Evolutionary conservation across 805 yeast genomes (phyloP).

Genomic region (Komagataella kurtzmanii): DNA sequence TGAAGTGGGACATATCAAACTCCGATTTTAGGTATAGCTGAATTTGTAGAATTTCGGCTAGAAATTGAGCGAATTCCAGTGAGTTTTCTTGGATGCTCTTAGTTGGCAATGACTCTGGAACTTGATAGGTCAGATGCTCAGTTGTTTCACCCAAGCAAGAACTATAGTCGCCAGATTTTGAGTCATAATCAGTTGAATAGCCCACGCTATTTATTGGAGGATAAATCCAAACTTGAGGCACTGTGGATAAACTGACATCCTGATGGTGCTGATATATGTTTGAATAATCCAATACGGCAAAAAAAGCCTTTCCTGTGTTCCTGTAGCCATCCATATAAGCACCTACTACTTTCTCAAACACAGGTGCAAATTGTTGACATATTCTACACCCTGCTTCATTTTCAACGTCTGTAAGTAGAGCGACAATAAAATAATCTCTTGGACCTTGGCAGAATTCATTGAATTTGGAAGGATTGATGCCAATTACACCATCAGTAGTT

Average conservation of each 20-base stretch:
- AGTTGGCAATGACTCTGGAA: not conserved
- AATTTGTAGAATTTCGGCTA: constrained; percentile 31
- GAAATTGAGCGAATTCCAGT: constrained; percentile 38
- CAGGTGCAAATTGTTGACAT: constrained; percentile 31
- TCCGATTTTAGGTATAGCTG: constrained; percentile 27
- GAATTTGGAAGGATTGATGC: constrained; percentile 26
- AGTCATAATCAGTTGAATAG: constrained; percentile 10
- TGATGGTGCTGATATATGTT: constrained; percentile 24
- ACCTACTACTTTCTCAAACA: constrained; percentile 25
- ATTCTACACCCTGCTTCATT: constrained; percentile 27
- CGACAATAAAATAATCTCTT: constrained; percentile 35
- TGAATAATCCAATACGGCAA: constrained; percentile 37
- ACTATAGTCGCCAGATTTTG: constrained; percentile 13
- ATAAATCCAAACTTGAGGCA: constrained; percentile 58
- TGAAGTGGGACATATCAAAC: constrained; percentile 28
- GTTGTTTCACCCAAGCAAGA: constrained; percentile 11
- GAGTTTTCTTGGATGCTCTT: constrained; percentile 19
- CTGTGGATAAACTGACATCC: constrained; percentile 27
- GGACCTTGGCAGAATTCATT: constrained; percentile 26
- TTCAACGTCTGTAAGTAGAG: constrained; percentile 38
- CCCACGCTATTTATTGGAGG: constrained; percentile 22
- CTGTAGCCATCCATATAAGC: constrained; percentile 32
- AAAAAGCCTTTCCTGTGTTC: constrained; percentile 24
- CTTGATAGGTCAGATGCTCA: not conserved
- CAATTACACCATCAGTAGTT: constrained; percentile 24